phyloP scores from a whole-genome alignment of 192 early-diverging fungal genomes.

The Phycomyces blakesleeanus region DNA sequence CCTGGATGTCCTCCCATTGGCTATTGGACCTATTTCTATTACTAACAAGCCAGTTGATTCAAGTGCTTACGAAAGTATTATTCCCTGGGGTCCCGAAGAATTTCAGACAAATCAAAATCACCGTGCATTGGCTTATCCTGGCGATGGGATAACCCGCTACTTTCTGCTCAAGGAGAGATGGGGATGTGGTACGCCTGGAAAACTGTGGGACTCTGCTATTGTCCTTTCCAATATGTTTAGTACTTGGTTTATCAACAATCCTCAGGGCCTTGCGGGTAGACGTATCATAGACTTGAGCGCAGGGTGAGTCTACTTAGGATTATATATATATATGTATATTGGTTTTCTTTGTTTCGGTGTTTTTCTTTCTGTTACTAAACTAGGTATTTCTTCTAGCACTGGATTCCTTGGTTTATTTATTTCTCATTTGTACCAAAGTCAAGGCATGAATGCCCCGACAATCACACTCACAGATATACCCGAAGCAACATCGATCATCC shows the following conservation, averaged over 20 bases:
- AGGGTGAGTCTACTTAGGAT: conserved; percentile 36
- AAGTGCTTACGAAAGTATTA: too few species aligned
- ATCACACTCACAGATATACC: conserved; percentile 36
- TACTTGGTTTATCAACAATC: background rate
- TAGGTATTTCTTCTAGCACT: conserved; percentile 2
- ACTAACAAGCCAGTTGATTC: background rate
- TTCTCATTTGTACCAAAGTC: background rate
- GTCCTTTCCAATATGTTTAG: conserved; percentile 32
- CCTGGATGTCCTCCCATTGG: background rate
- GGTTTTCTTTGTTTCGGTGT: too few species aligned
- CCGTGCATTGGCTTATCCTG: conserved; percentile 1
- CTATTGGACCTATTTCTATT: conserved; percentile 2
- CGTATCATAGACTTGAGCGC: conserved; percentile 42
- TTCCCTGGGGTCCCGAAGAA: background rate
- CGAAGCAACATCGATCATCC: conserved; percentile 33
- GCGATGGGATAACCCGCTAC: background rate
- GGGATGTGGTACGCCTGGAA: conserved; percentile 38
- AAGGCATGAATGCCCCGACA: background rate
- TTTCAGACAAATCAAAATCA: background rate
- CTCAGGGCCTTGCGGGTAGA: conserved; percentile 23
- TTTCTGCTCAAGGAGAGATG: conserved; percentile 31
- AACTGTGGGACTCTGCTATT: conserved; percentile 47
- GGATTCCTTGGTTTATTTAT: conserved; percentile 15
- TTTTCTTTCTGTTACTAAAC: too few species aligned
- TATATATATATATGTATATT: too few species aligned